These are phyloP conservation scores for Neonectria hederae DNA, from an alignment of 2,329 filamentous ascomycete genomes.

Conservation along the genomic window DNA sequence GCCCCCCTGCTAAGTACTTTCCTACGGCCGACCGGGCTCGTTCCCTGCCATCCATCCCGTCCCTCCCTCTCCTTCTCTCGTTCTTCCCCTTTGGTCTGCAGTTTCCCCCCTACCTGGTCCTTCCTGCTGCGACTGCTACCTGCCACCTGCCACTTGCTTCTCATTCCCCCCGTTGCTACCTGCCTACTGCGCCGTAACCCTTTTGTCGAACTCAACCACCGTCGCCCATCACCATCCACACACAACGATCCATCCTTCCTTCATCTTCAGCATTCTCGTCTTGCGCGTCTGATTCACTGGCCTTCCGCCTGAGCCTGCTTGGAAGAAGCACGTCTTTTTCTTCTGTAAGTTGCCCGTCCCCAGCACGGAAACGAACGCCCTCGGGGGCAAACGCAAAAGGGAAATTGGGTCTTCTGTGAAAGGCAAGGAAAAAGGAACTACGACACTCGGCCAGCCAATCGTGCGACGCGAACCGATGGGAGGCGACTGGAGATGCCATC, in stretches of 20 bases:
- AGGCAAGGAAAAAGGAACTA: constrained; percentile 28
- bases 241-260: constrained; percentile 31
- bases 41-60: constrained; percentile 19
- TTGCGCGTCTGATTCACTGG: constrained; percentile 30
- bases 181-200: constrained; percentile 37
- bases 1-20: constrained; percentile 19
- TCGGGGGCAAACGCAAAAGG: constrained; percentile 21
- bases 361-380: constrained; percentile 18
- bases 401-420: constrained; percentile 17
- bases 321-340: constrained; percentile 33
- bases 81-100: constrained; percentile 37
- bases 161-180: constrained; percentile 32
- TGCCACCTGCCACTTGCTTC: constrained; percentile 28
- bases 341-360: constrained; percentile 36
- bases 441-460: constrained; percentile 24
- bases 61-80: constrained; percentile 17
- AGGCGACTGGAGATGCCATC: constrained; percentile 21
- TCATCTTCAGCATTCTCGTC: constrained; percentile 33
- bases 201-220: constrained; percentile 37
- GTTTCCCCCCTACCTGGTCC: constrained; percentile 37
- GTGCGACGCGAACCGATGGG: constrained; percentile 23
- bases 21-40: constrained; percentile 12
- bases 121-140: constrained; percentile 27
- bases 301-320: constrained; percentile 34
- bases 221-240: constrained; percentile 30